Base-by-base conservation (phyloP, 495 filamentous ascomycete genomes). In the Penicillium goetzii region DNA sequence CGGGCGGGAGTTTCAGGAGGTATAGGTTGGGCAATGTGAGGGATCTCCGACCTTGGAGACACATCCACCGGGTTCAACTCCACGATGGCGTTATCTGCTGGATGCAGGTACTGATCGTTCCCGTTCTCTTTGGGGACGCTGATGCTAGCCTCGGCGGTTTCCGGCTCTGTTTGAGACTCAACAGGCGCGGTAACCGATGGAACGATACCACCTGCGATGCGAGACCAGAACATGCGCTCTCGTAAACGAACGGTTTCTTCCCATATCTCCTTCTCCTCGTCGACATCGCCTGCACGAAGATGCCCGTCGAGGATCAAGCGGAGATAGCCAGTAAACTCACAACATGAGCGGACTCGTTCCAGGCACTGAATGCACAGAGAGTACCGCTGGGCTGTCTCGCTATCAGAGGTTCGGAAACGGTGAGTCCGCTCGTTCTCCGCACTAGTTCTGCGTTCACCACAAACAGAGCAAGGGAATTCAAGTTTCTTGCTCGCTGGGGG, bases 201-300 rank as follows among this genome's bases (percentile, higher is more conserved):
- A 49, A 97, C 79, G 4, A 97, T 91, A 19, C 93, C 93, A 17
- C 90, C 93, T 17, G 94, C 94, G 50, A 98, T 85, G 30, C 95
- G 81, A 50, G 89, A 87, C 95, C 95, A 99, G 71, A 99, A 99
- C 89, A 97, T 96, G 63, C 92, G 84, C 72, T 99, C 95, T 49
- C 95, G 82, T 54, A 98, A 77, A 21, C 90, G 86, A 19, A 96
- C 88, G 57, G 91, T 91, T 76, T 98, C 95, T 70, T 97, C 92
- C 95, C 95, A 99, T 4, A 93, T 92, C 36, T 87, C 86, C 64
- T 87, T 89, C 72, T 91, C 87, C 38, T 91, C 90, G 59, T 92
- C 90, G 34, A 86, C 81, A 40, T 97, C 92, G 30, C 86, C 86
- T 32, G 78, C 76, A 40, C 91, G 85, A 85, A 93, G 91, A 65